Conservation (phyloP, 2,329 filamentous ascomycete genomes). For the Periconia digitata region DNA sequence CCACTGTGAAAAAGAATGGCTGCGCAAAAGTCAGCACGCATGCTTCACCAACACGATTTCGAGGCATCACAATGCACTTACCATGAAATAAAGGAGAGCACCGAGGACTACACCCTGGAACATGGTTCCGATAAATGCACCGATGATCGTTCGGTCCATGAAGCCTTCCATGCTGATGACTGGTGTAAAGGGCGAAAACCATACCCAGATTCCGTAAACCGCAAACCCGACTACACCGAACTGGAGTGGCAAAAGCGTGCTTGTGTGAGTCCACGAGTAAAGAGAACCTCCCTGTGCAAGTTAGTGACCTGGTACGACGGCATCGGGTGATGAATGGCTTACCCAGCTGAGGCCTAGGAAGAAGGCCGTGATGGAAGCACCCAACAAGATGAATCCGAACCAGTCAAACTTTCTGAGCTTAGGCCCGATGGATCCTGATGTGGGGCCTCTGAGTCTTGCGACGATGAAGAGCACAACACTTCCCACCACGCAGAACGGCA, state of each 20-base stretch:
- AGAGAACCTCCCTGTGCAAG: constrained; percentile 19
- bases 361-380: constrained; percentile 56
- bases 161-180: constrained; percentile 36
- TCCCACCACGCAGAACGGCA: constrained; percentile 38
- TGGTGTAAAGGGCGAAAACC: constrained; percentile 16
- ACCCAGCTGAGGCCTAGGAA: constrained; percentile 59
- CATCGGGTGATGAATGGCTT: constrained; percentile 10
- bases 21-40: constrained; percentile 8
- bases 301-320: neutral
- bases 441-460: constrained; percentile 34
- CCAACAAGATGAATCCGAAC: constrained; percentile 60
- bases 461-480: constrained; percentile 46
- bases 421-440: constrained; percentile 40
- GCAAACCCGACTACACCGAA: constrained; percentile 19
- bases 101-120: constrained; percentile 31
- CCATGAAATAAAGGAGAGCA: constrained; percentile 31
- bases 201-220: constrained; percentile 22
- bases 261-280: constrained; percentile 20
- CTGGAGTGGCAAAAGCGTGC: constrained; percentile 20
- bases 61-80: constrained; percentile 7
- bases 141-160: constrained; percentile 25
- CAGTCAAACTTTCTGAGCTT: constrained; percentile 61
- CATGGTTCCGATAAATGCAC: constrained; percentile 31
- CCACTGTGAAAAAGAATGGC: constrained; percentile 32
- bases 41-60: neutral